phyloP scores from a whole-genome alignment of 2,329 filamentous ascomycete genomes.

The Volutella citrinella region DNA sequence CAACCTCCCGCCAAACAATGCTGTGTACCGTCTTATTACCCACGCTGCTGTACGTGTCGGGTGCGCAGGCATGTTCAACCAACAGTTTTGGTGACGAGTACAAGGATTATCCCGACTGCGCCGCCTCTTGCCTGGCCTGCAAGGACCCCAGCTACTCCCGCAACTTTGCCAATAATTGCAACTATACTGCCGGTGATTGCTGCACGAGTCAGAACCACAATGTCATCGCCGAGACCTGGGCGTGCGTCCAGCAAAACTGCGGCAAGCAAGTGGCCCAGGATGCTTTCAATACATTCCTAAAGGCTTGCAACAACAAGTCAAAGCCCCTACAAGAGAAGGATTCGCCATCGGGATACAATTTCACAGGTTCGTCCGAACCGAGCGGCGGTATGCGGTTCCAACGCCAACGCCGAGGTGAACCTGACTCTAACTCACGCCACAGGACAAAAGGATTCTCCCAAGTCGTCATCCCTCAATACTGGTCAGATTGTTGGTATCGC shows the following conservation, averaged over 20 bases:
- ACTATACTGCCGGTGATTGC: conserved; percentile 6
- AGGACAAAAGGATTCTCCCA: too few relatives aligned
- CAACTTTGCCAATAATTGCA: conserved; percentile 11
- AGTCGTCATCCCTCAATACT: too few relatives aligned
- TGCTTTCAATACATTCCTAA: conserved; percentile 4
- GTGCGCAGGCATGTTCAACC: conserved; percentile 7
- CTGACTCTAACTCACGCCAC: too few relatives aligned
- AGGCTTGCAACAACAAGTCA: background rate
- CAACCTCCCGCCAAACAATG: too few relatives aligned
- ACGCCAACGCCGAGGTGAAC: too few relatives aligned
- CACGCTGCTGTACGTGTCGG: too few relatives aligned
- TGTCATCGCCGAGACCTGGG: conserved; percentile 6
- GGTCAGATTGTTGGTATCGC: conserved; percentile 1
- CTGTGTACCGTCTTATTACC: too few relatives aligned
- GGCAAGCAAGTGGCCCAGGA: background rate
- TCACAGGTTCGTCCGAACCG: too few relatives aligned
- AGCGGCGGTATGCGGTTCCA: too few relatives aligned
- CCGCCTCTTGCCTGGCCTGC: conserved; percentile 3
- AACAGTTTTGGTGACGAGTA: conserved; percentile 1
- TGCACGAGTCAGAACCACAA: conserved; percentile 6
- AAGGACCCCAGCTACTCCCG: conserved; percentile 1
- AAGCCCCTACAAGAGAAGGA: background rate
- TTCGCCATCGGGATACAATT: conserved; percentile 6
- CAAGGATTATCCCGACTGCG: conserved; percentile 4
- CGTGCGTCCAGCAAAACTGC: conserved; percentile 4